Conservation (phyloP, 75 land plant genomes). For the Ceratopteris richardii region DNA sequence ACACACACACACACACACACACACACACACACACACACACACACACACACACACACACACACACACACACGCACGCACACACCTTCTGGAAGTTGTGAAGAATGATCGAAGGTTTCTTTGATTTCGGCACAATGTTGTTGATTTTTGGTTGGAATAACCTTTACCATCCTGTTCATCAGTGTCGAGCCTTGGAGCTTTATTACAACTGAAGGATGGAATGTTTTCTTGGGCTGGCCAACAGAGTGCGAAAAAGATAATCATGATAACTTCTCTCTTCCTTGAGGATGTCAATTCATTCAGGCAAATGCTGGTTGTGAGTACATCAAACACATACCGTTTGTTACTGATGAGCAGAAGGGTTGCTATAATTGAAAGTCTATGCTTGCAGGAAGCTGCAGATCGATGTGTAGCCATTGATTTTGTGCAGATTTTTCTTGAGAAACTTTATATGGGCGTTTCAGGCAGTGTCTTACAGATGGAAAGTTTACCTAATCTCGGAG, state of each 20-base stretch:
- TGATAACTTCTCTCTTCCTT: constrained; percentile 26
- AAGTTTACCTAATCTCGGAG: not conserved
- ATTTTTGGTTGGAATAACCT: too few relatives aligned
- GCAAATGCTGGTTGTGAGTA: constrained; percentile 40
- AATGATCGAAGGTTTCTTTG: too few relatives aligned
- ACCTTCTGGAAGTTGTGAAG: too few relatives aligned
- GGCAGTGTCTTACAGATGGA: not conserved
- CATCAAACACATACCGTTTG: not conserved
- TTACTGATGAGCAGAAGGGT: not conserved
- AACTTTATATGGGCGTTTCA: not conserved
- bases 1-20: too few relatives aligned
- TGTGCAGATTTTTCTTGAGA: constrained; percentile 21
- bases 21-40: too few relatives aligned
- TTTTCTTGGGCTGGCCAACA: constrained; percentile 47
- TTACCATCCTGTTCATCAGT: constrained; percentile 22
- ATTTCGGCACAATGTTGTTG: too few relatives aligned
- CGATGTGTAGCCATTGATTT: constrained; percentile 56
- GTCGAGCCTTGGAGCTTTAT: constrained; percentile 24
- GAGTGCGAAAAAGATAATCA: constrained; percentile 37
- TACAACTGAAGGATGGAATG: constrained; percentile 28
- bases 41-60: too few relatives aligned
- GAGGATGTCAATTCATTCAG: constrained; percentile 18
- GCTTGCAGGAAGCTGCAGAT: constrained; percentile 60
- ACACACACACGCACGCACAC: too few relatives aligned
- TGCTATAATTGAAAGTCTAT: not conserved